Evolutionary conservation across 257 asterid species (phyloP).

Genomic region (Penstemon barbatus): DNA sequence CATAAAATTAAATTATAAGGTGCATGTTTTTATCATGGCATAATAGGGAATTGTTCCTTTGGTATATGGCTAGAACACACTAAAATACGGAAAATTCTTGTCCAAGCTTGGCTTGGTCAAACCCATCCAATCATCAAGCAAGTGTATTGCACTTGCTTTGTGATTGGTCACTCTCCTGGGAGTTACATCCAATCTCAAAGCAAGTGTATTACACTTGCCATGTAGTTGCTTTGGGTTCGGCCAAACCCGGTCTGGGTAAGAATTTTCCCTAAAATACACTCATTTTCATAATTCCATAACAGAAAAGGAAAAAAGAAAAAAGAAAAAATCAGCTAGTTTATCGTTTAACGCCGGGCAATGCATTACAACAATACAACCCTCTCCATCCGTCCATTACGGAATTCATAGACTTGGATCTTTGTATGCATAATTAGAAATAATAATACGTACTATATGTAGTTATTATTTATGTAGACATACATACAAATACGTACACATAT

Average conservation of each 20-base stretch:
- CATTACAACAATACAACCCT: neutral
- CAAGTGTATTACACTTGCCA: too few relatives aligned
- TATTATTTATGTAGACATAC: neutral
- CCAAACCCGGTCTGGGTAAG: too few relatives aligned
- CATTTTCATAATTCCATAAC: conserved; percentile 3
- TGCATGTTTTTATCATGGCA: neutral
- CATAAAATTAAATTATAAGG: too few relatives aligned
- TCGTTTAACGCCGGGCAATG: conserved; percentile 35
- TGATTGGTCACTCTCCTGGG: too few relatives aligned
- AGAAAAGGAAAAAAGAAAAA: neutral
- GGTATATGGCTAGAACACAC: neutral
- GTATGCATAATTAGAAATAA: neutral
- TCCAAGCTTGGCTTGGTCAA: too few relatives aligned
- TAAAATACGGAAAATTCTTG: too few relatives aligned
- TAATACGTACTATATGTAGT: neutral
- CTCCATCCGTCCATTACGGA: conserved; percentile 38
- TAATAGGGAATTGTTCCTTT: too few relatives aligned
- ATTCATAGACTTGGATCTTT: neutral
- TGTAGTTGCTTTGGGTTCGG: too few relatives aligned
- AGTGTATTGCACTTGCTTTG: too few relatives aligned
- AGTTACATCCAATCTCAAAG: too few relatives aligned
- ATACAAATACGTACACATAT: neutral
- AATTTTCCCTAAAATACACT: neutral
- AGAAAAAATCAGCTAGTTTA: conserved; percentile 28
- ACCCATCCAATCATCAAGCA: too few relatives aligned